Conservation (phyloP, 495 filamentous ascomycete species). For the Rostrohypoxylon terebratum region DNA sequence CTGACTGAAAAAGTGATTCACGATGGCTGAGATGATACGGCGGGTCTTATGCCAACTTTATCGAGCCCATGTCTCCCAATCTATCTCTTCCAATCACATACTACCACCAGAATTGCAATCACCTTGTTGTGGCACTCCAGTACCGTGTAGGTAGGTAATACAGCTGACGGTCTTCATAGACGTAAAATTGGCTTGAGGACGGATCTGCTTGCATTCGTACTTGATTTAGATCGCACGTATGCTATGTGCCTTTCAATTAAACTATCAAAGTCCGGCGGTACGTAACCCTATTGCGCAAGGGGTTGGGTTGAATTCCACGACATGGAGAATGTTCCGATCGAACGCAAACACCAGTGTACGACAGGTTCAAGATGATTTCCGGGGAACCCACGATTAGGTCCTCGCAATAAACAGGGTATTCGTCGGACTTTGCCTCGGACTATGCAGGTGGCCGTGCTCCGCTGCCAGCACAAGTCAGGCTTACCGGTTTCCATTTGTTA, state of each 20-base stretch:
- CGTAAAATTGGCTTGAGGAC: neutral
- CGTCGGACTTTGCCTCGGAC: neutral
- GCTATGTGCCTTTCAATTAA: neutral
- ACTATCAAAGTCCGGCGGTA: neutral
- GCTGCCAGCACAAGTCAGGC: neutral
- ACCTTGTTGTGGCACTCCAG: neutral
- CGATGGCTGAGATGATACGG: neutral
- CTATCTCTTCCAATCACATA: neutral
- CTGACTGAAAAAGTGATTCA: neutral
- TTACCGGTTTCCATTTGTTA: neutral
- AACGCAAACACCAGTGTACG: neutral
- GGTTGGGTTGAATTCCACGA: neutral
- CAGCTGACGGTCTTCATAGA: neutral
- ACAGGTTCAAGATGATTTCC: neutral
- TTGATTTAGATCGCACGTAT: neutral
- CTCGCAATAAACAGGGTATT: neutral
- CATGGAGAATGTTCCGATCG: slow-evolving; percentile 5
- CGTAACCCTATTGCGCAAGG: neutral
- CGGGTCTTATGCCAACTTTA: neutral
- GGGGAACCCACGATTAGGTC: neutral
- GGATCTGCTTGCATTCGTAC: neutral
- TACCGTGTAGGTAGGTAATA: neutral
- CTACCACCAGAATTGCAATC: neutral
- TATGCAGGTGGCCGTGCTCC: neutral
- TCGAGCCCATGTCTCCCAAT: neutral